phyloP scores from a whole-genome alignment of 2,329 filamentous ascomycete genomes.

The Cladosporium sp. region DNA sequence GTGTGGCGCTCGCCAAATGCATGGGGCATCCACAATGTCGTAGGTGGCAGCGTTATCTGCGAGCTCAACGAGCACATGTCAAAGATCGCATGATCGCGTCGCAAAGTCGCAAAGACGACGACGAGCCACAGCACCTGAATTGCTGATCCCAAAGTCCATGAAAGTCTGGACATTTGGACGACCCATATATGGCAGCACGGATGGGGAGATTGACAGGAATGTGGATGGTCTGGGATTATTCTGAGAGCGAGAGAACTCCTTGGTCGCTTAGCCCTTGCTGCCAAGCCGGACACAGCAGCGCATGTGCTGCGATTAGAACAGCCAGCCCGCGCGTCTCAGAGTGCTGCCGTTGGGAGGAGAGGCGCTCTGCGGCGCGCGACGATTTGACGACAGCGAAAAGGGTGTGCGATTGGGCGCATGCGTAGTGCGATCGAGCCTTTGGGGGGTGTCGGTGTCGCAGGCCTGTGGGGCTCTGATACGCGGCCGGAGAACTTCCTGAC shows the following conservation, averaged over 20 bases:
- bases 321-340: not conserved
- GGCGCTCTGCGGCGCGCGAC: not conserved
- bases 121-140: not conserved
- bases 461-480: not conserved
- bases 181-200: not conserved
- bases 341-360: not conserved
- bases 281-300: not conserved
- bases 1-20: constrained; percentile 6
- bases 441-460: not conserved
- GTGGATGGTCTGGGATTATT: not conserved
- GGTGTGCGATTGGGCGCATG: constrained; percentile 5
- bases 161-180: not conserved
- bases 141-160: not conserved
- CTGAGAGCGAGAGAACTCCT: not conserved
- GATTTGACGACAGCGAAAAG: not conserved
- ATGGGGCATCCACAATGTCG: not conserved
- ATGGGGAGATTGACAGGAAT: not conserved
- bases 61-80: not conserved
- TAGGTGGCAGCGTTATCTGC: not conserved
- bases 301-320: not conserved
- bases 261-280: not conserved
- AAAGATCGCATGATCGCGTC: not conserved
- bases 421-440: not conserved
- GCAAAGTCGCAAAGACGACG: not conserved
- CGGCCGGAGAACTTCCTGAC: not conserved